Evolutionary conservation across 106 monocot genomes (phyloP).

Genomic region (Phalaenopsis equestris): DNA sequence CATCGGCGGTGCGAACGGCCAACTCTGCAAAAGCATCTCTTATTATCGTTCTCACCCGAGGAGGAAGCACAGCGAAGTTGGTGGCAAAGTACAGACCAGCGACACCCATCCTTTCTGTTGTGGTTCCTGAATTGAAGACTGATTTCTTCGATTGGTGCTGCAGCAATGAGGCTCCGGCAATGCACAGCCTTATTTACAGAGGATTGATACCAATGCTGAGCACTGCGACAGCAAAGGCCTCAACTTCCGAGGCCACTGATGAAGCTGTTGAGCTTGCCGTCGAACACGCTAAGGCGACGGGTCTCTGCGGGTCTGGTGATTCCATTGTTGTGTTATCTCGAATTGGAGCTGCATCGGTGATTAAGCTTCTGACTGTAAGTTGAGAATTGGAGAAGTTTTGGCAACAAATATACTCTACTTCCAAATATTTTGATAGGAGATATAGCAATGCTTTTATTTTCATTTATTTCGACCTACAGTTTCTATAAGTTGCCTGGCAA

Average conservation of each 20-base stretch:
- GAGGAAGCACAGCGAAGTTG: slow-evolving; percentile 41
- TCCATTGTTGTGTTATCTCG: slow-evolving; percentile 29
- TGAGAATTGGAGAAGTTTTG: neutral
- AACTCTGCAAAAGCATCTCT: slow-evolving; percentile 30
- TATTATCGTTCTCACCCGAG: slow-evolving; percentile 42
- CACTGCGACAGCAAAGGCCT: slow-evolving; percentile 42
- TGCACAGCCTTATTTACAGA: slow-evolving; percentile 46
- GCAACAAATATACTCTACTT: too few relatives aligned
- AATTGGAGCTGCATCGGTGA: slow-evolving; percentile 28
- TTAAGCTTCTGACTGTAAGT: slow-evolving; percentile 41
- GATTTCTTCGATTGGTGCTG: slow-evolving; percentile 27
- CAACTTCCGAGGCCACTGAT: slow-evolving; percentile 46
- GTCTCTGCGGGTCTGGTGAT: slow-evolving; percentile 30
- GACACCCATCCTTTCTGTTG: slow-evolving; percentile 41
- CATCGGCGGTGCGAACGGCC: slow-evolving; percentile 43
- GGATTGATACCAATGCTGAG: slow-evolving; percentile 50
- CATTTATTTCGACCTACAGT: too few relatives aligned
- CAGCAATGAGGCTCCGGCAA: slow-evolving; percentile 39
- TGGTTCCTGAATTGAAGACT: slow-evolving; percentile 41
- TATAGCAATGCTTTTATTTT: too few relatives aligned
- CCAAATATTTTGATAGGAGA: too few relatives aligned
- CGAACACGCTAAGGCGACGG: slow-evolving; percentile 32
- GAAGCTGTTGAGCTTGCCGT: slow-evolving; percentile 47
- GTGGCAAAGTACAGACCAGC: slow-evolving; percentile 52
- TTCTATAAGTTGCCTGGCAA: too few relatives aligned